Conservation (phyloP, 257 asterid species). For the Capsicum baccatum region DNA sequence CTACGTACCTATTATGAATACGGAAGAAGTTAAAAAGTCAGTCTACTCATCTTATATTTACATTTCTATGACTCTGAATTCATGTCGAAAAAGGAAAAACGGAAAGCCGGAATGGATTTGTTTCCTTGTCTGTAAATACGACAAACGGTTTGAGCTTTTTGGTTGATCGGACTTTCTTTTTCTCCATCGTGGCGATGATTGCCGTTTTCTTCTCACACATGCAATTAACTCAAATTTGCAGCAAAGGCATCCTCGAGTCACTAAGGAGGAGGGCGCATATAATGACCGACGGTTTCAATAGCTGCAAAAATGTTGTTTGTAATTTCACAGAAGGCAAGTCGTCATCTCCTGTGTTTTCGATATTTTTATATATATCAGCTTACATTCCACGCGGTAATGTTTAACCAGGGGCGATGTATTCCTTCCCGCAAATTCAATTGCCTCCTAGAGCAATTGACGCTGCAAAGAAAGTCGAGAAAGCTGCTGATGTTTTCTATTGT, state of each 20-base stretch:
- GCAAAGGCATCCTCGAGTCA: conserved; percentile 91
- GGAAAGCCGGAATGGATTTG: background rate
- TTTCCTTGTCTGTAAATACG: background rate
- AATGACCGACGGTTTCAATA: conserved; percentile 95
- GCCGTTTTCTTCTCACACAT: background rate
- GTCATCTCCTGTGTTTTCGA: background rate
- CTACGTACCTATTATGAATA: too few species aligned
- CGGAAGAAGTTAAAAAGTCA: background rate
- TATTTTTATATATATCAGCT: background rate
- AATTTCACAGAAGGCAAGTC: conserved; percentile 90
- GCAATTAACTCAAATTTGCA: conserved; percentile 36
- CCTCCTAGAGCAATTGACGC: conserved; percentile 91
- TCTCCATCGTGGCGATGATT: background rate
- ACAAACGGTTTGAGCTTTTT: background rate
- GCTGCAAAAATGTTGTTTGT: conserved; percentile 95
- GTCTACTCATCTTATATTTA: background rate
- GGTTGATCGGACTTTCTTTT: background rate
- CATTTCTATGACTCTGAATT: background rate
- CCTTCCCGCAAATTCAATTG: conserved; percentile 94
- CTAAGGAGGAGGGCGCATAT: conserved; percentile 87
- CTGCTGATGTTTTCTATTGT: conserved; percentile 89
- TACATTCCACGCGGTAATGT: conserved; percentile 5
- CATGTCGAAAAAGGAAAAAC: too few species aligned
- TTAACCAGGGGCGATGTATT: conserved; percentile 93
- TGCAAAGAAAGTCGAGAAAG: conserved; percentile 80